Evolutionary conservation across 306 rosid species (phyloP).

Genomic region (Ormosia semicastrata): DNA sequence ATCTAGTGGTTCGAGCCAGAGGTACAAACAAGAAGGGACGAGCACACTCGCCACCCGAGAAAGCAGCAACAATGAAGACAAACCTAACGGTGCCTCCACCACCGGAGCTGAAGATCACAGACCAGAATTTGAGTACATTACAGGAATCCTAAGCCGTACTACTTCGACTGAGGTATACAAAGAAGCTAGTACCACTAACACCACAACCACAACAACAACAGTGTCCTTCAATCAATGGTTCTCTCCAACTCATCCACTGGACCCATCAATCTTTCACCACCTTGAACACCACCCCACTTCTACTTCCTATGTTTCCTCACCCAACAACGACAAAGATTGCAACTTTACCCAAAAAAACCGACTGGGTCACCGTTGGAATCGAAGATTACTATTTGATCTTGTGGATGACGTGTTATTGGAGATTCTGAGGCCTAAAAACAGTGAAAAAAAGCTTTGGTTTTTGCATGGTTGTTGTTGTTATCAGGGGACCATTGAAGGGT

Average conservation of each 20-base stretch:
- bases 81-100: constrained; percentile 31
- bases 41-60: constrained; percentile 40
- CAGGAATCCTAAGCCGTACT: constrained; percentile 47
- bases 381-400: constrained; percentile 53
- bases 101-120: constrained; percentile 20
- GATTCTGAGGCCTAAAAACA: constrained; percentile 30
- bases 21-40: constrained; percentile 53
- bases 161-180: constrained; percentile 17
- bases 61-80: constrained; percentile 31
- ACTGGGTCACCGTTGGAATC: constrained; percentile 46
- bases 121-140: constrained; percentile 57
- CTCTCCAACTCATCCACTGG: constrained; percentile 49
- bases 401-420: constrained; percentile 61
- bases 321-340: neutral
- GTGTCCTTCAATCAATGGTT: constrained; percentile 27
- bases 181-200: neutral
- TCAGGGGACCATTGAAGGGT: neutral
- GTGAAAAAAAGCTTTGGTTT: constrained; percentile 23
- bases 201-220: neutral
- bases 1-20: constrained; percentile 57
- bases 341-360: constrained; percentile 3
- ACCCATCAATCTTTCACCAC: constrained; percentile 58
- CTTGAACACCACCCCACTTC: constrained; percentile 36
- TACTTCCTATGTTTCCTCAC: neutral
- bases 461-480: neutral